These are phyloP conservation scores for Arthrinium puccinioides DNA, from an alignment of 2,329 filamentous ascomycete genomes.

Conservation along the genomic window DNA sequence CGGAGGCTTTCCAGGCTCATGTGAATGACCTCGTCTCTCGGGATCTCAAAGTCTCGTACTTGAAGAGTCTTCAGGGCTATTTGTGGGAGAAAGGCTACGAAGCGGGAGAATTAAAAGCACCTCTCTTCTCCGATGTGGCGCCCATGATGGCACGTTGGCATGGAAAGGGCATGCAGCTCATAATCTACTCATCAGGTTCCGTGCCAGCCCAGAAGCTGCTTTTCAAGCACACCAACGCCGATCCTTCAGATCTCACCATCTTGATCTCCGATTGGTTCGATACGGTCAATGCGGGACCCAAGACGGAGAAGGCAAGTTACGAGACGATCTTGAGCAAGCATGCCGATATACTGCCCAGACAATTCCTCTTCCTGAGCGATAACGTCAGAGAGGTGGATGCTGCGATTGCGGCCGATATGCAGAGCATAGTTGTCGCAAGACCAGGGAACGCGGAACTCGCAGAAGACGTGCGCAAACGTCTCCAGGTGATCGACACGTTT, in stretches of 20 bases:
- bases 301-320: slow-evolving; percentile 63
- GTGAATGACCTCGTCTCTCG: slow-evolving; percentile 62
- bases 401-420: slow-evolving; percentile 55
- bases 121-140: slow-evolving; percentile 69
- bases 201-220: slow-evolving; percentile 75
- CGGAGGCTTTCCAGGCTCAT: slow-evolving; percentile 55
- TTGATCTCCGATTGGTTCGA: slow-evolving; percentile 66
- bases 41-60: slow-evolving; percentile 69
- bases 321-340: slow-evolving; percentile 48
- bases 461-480: slow-evolving; percentile 32
- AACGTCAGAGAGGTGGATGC: slow-evolving; percentile 64
- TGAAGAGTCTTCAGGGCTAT: slow-evolving; percentile 74
- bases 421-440: slow-evolving; percentile 53
- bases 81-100: slow-evolving; percentile 71
- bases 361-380: slow-evolving; percentile 76
- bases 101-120: slow-evolving; percentile 61
- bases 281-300: slow-evolving; percentile 72
- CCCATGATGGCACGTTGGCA: slow-evolving; percentile 55
- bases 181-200: slow-evolving; percentile 78
- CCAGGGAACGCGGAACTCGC: slow-evolving; percentile 64
- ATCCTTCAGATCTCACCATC: slow-evolving; percentile 50
- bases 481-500: slow-evolving; percentile 21
- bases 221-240: slow-evolving; percentile 58
- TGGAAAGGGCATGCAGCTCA: slow-evolving; percentile 46
- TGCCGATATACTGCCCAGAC: slow-evolving; percentile 35